phyloP scores from a whole-genome alignment of 371 early-diverging fungal species.

The Mortierella sp. region DNA sequence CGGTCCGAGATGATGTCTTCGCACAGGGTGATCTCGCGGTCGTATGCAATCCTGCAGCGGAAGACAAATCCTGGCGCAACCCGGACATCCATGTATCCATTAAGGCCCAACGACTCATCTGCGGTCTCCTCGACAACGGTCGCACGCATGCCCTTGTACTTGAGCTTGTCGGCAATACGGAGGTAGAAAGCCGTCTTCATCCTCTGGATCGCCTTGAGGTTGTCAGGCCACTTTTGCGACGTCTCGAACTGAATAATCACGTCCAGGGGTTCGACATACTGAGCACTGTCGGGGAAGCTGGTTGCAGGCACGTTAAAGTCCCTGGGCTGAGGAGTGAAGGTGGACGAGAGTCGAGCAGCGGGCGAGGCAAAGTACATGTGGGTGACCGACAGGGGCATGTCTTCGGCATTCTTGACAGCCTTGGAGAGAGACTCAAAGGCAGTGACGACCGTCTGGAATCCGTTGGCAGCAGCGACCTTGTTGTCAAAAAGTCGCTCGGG shows the following conservation, averaged over 20 bases:
- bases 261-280: constrained; percentile 81
- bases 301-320: constrained; percentile 59
- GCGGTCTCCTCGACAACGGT: constrained; percentile 60
- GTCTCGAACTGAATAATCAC: constrained; percentile 87
- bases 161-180: constrained; percentile 68
- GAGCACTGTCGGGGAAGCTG: constrained; percentile 64
- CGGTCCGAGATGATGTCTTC: constrained; percentile 65
- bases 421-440: constrained; percentile 81
- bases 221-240: constrained; percentile 92
- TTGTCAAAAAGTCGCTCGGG: constrained; percentile 64
- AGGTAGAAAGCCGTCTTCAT: constrained; percentile 92
- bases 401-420: constrained; percentile 71
- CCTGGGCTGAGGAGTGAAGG: constrained; percentile 84
- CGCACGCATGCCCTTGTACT: constrained; percentile 58
- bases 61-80: constrained; percentile 76
- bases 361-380: constrained; percentile 76
- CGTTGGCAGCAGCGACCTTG: constrained; percentile 60
- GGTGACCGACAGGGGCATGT: constrained; percentile 84
- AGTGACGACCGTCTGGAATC: constrained; percentile 81
- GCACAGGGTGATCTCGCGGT: constrained; percentile 77
- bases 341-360: constrained; percentile 81
- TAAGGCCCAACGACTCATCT: constrained; percentile 62
- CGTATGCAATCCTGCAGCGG: constrained; percentile 81
- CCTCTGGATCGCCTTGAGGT: constrained; percentile 86
- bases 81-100: constrained; percentile 79